These are phyloP conservation scores for Crithidia acanthocephali DNA, from an alignment of 208 protist genomes.

Conservation along the genomic window DNA sequence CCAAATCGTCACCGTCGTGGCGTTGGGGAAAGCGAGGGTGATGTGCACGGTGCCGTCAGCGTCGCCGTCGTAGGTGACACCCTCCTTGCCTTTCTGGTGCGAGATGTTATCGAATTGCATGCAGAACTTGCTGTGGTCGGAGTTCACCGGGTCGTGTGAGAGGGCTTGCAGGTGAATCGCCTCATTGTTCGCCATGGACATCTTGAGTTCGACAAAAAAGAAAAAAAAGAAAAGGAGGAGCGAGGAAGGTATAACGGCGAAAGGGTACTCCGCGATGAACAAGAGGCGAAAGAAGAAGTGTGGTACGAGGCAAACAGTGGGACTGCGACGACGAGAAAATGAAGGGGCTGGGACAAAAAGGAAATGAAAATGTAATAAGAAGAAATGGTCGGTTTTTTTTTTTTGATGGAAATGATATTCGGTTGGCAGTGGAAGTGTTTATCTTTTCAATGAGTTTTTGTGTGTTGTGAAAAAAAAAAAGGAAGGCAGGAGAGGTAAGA, in stretches of 20 bases:
- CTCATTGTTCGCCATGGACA: slow-evolving; percentile 4
- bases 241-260: not conserved
- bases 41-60: not conserved
- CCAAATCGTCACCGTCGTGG: not conserved
- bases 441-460: too few relatives aligned
- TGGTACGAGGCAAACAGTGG: too few relatives aligned
- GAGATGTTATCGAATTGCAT: not conserved
- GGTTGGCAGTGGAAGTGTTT: too few relatives aligned
- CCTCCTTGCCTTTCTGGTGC: slow-evolving; percentile 1
- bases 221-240: too few relatives aligned
- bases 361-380: too few relatives aligned
- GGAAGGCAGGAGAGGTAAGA: too few relatives aligned
- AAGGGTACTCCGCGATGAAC: too few relatives aligned
- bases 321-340: too few relatives aligned
- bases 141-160: slow-evolving; percentile 12
- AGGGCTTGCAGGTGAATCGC: slow-evolving; percentile 5
- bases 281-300: too few relatives aligned
- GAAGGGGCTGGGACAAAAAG: too few relatives aligned
- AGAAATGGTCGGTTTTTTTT: too few relatives aligned
- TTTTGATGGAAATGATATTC: not conserved
- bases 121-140: slow-evolving; percentile 16
- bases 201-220: not conserved
- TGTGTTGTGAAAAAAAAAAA: too few relatives aligned
- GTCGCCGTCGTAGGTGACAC: not conserved
- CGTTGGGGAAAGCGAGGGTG: not conserved